These are phyloP conservation scores for Boletus sp. DNA, from an alignment of 768 basidiomycete species.

Conservation along the genomic window DNA sequence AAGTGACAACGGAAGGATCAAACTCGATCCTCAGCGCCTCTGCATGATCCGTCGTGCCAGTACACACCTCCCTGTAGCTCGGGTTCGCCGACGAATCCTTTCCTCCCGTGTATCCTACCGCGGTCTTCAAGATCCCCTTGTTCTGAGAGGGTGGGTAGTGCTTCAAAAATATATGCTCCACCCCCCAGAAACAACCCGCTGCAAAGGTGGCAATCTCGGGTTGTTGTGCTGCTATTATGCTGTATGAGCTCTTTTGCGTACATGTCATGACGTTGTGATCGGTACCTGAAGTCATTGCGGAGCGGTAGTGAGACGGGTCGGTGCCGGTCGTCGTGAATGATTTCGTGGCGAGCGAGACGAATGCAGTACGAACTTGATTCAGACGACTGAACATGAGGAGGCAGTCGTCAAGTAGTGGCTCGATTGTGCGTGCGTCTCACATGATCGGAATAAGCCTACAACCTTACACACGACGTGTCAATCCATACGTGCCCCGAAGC, in stretches of 20 bases:
- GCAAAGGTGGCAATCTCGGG: constrained; percentile 47
- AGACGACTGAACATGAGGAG: constrained; percentile 25
- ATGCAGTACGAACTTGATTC: constrained; percentile 18
- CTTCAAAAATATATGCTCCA: constrained; percentile 81
- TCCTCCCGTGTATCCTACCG: constrained; percentile 81
- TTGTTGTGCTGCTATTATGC: constrained; percentile 40
- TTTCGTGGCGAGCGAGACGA: constrained; percentile 23
- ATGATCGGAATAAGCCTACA: background rate
- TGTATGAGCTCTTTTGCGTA: background rate
- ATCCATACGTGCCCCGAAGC: background rate
- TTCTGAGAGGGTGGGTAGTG: constrained; percentile 66
- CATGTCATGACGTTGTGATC: background rate
- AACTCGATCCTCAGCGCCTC: constrained; percentile 87
- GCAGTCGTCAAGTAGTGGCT: background rate
- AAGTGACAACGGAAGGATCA: constrained; percentile 71
- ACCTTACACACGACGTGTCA: background rate
- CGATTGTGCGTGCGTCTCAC: background rate
- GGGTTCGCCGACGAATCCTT: constrained; percentile 52
- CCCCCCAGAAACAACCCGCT: constrained; percentile 80
- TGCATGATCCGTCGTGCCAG: constrained; percentile 81
- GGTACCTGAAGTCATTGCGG: constrained; percentile 37
- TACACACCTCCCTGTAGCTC: constrained; percentile 72
- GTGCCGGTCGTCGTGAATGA: constrained; percentile 21
- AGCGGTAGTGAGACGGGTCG: constrained; percentile 38
- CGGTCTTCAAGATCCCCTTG: constrained; percentile 71